Evolutionary conservation across 345 rosid genomes (phyloP).

Genomic region (Sonneratia alba): DNA sequence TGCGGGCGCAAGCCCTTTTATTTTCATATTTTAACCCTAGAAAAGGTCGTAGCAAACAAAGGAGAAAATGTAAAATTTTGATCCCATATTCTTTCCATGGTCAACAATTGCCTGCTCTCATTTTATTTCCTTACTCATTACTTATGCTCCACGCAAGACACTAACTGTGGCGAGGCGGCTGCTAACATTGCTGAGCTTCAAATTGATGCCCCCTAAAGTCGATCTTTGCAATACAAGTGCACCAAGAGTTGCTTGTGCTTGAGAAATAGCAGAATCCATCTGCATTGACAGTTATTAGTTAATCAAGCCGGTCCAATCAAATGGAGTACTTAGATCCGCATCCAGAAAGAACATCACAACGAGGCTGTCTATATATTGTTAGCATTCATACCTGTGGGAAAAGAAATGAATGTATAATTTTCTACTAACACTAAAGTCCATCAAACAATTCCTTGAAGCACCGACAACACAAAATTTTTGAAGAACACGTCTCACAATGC

Average conservation of each 20-base stretch:
- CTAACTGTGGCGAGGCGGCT: conserved; percentile 87
- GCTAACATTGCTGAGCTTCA: conserved; percentile 82
- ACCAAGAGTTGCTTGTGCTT: conserved; percentile 93
- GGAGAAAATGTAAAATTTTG: background rate
- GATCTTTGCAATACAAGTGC: conserved; percentile 78
- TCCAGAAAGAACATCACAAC: background rate
- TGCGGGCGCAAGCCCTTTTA: background rate
- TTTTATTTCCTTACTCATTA: background rate
- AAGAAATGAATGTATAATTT: background rate
- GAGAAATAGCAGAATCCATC: conserved; percentile 96
- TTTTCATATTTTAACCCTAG: background rate
- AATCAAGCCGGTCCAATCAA: background rate
- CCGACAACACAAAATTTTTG: background rate
- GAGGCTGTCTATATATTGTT: background rate
- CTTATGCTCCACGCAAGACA: conserved; percentile 4
- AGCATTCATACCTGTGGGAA: background rate
- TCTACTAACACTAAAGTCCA: background rate
- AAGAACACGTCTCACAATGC: background rate
- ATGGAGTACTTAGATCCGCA: background rate
- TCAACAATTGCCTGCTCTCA: background rate
- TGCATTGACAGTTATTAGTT: conserved; percentile 19
- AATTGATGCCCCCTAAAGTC: conserved; percentile 87
- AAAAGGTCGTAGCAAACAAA: background rate
- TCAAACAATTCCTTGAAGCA: background rate
- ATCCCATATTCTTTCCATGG: background rate